Evolutionary conservation across 2,329 filamentous ascomycete genomes (phyloP).

Genomic region (Alternaria sp.): DNA sequence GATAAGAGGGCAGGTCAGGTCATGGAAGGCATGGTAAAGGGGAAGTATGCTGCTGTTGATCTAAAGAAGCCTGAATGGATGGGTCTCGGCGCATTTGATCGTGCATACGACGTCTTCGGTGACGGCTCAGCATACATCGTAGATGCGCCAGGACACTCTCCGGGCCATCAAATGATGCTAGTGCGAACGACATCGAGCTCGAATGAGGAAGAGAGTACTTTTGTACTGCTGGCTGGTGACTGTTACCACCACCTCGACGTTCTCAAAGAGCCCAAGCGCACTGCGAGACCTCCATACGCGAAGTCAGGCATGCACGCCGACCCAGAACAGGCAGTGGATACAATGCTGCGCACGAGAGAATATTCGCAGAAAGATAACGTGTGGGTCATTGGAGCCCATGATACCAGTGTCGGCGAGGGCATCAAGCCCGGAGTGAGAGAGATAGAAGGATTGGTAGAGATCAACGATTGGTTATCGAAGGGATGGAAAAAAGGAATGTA

Average conservation of each 20-base stretch:
- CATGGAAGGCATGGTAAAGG: conserved; percentile 25
- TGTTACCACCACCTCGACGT: conserved; percentile 40
- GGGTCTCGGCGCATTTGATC: conserved; percentile 50
- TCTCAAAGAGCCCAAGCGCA: conserved; percentile 34
- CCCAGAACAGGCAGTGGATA: conserved; percentile 35
- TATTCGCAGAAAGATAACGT: conserved; percentile 32
- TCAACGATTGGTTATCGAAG: conserved; percentile 34
- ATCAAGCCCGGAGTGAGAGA: conserved; percentile 28
- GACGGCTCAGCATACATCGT: conserved; percentile 59
- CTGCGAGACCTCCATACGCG: conserved; percentile 37
- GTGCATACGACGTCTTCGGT: conserved; percentile 55
- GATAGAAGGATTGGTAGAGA: conserved; percentile 30
- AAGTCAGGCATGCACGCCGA: conserved; percentile 39
- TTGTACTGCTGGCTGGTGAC: conserved; percentile 42
- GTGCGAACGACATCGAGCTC: conserved; percentile 23
- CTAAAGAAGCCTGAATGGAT: conserved; percentile 45
- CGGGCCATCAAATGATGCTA: conserved; percentile 57
- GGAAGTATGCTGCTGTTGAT: conserved; percentile 37
- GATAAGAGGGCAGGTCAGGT: conserved; percentile 38
- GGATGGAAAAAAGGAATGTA: conserved; percentile 32
- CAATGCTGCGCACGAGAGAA: conserved; percentile 30
- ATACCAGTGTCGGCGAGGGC: conserved; percentile 33
- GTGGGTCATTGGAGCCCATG: conserved; percentile 43
- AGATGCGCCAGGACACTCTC: conserved; percentile 59
- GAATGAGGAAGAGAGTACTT: conserved; percentile 21